Conservation (phyloP, 1,139 yeast genomes). For the Saccharomyces hybrid region DNA sequence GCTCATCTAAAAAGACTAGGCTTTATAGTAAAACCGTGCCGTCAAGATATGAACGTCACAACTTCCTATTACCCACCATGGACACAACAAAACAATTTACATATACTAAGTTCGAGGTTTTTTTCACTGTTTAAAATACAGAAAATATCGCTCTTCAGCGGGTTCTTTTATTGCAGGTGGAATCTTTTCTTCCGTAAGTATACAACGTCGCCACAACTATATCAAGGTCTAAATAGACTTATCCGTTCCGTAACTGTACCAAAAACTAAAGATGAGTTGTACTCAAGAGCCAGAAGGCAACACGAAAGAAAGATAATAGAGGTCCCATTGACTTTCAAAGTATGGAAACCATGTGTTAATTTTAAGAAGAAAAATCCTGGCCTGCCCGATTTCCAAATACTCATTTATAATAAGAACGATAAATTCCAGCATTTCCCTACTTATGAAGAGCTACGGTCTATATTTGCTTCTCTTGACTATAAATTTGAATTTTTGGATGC, state of each 20-base stretch:
- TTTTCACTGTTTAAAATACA: constrained; percentile 19
- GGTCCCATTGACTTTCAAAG: constrained; percentile 40
- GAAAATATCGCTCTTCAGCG: constrained; percentile 15
- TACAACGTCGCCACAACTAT: constrained; percentile 33
- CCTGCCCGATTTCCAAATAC: constrained; percentile 66
- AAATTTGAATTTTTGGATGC: constrained; percentile 24
- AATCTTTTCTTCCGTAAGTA: constrained; percentile 5
- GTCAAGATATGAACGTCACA: constrained; percentile 5
- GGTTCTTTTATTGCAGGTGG: constrained; percentile 27
- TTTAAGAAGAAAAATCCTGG: constrained; percentile 69
- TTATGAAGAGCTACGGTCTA: constrained; percentile 31
- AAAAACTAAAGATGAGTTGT: constrained; percentile 11
- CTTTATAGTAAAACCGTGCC: constrained; percentile 43
- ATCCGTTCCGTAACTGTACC: constrained; percentile 30
- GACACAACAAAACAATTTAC: constrained; percentile 11
- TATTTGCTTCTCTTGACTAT: constrained; percentile 23
- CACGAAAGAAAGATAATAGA: not conserved
- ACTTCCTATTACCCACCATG: constrained; percentile 16
- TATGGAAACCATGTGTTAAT: constrained; percentile 75
- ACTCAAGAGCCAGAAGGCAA: constrained; percentile 1
- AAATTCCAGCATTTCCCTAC: constrained; percentile 43
- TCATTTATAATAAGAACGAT: constrained; percentile 48
- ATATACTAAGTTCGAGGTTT: constrained; percentile 8
- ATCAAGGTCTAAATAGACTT: constrained; percentile 34
- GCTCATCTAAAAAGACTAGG: constrained; percentile 75